Evolutionary conservation across 2,329 filamentous ascomycete species (phyloP).

Genomic region (Cladosporium colombiae): DNA sequence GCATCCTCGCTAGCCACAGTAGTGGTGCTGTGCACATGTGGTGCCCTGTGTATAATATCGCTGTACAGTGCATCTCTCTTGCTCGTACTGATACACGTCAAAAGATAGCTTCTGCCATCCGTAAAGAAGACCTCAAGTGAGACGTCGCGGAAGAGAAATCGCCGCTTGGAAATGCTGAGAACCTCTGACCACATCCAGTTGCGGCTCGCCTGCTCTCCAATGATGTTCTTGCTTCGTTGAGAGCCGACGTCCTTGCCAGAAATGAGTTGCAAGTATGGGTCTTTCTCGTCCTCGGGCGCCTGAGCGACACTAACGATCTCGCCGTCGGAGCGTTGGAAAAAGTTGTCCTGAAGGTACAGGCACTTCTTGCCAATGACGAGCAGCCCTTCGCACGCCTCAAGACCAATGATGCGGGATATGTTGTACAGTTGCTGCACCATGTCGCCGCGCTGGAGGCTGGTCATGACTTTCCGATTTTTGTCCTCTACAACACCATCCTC

Average conservation of each 20-base stretch:
- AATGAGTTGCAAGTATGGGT: constrained; percentile 94
- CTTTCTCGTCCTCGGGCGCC: constrained; percentile 85
- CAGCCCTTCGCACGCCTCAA: constrained; percentile 91
- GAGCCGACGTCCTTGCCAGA: constrained; percentile 70
- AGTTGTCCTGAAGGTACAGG: constrained; percentile 93
- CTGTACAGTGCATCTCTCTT: constrained; percentile 78
- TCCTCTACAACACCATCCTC: constrained; percentile 83
- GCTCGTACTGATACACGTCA: constrained; percentile 76
- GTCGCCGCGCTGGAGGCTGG: constrained; percentile 85
- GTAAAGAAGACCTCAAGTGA: constrained; percentile 97
- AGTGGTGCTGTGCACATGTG: constrained; percentile 66
- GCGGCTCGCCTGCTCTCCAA: constrained; percentile 74
- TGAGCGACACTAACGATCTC: constrained; percentile 98
- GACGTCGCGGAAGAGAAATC: constrained; percentile 93
- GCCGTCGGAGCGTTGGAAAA: constrained; percentile 90
- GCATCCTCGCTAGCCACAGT: constrained; percentile 74
- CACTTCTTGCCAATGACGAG: constrained; percentile 89
- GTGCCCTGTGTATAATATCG: constrained; percentile 75
- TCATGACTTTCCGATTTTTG: constrained; percentile 97
- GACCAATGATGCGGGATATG: constrained; percentile 86
- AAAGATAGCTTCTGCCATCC: constrained; percentile 89
- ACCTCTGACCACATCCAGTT: constrained; percentile 95
- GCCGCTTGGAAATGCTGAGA: constrained; percentile 91
- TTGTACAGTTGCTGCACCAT: constrained; percentile 94
- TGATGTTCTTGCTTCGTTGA: constrained; percentile 48